Evolutionary conservation across 1,139 yeast species (phyloP).

Genomic region (Geotrichum fermentans): DNA sequence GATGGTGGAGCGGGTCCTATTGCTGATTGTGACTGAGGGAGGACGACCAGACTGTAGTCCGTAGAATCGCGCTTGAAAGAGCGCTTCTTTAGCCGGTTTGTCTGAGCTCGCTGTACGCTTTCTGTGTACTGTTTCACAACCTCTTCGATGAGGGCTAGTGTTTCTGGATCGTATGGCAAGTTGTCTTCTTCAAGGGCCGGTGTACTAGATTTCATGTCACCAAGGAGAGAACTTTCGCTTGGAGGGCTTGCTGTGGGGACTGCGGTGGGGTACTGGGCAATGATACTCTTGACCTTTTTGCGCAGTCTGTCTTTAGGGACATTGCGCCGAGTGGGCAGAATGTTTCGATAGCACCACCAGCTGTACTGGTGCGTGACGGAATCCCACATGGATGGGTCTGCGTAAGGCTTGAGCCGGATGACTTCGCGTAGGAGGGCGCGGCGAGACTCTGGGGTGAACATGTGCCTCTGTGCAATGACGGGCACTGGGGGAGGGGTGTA

Average conservation of each 20-base stretch:
- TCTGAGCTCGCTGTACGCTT: conserved; percentile 6
- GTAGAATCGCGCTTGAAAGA: conserved; percentile 3
- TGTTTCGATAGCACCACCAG: conserved; percentile 21
- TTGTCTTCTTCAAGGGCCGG: conserved; percentile 6
- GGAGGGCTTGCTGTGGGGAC: neutral
- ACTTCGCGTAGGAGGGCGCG: conserved; percentile 19
- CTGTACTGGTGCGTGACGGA: conserved; percentile 19
- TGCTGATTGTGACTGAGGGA: no score
- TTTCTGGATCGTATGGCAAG: conserved; percentile 16
- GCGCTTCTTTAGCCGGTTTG: conserved; percentile 1
- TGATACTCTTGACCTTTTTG: conserved; percentile 20
- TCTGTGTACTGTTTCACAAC: conserved; percentile 18
- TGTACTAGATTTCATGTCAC: neutral
- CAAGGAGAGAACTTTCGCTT: no score
- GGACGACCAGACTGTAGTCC: neutral
- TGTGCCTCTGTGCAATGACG: conserved; percentile 18
- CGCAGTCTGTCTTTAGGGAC: conserved; percentile 20
- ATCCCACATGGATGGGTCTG: conserved; percentile 20
- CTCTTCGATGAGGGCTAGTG: conserved; percentile 15
- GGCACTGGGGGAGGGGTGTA: conserved; percentile 19
- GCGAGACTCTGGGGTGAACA: conserved; percentile 18
- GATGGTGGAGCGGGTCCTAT: no score
- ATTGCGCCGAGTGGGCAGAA: conserved; percentile 17
- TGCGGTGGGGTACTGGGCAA: conserved; percentile 8
- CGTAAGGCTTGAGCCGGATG: conserved; percentile 16